Percentiles rank a stretch among this genome's conserved stretches.
Conservation (phyloP, 768 basidiomycete genomes). For the Saitozyma sp. region DNA sequence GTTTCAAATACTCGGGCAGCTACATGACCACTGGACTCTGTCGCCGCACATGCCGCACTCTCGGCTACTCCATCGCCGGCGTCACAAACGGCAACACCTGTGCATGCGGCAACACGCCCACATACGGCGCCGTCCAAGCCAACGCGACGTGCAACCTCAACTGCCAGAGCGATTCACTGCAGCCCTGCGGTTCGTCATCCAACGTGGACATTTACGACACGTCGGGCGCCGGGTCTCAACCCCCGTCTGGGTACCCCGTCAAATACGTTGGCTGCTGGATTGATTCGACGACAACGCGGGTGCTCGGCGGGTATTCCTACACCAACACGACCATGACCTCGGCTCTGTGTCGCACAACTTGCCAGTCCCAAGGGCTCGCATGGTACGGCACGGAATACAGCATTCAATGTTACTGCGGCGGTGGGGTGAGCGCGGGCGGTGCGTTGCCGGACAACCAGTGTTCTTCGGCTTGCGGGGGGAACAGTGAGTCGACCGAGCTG, state of each 20-base stretch:
- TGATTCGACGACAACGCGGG: conserved; percentile 3
- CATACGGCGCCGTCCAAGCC: too few species aligned
- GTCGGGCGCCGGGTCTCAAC: conserved; percentile 10
- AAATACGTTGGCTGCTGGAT: conserved; percentile 26
- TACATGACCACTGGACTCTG: conserved; percentile 37
- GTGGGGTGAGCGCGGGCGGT: conserved; percentile 4
- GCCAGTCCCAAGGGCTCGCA: conserved; percentile 21
- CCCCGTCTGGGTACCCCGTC: conserved; percentile 9
- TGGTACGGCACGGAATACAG: conserved; percentile 26
- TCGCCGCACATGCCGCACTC: conserved; percentile 37
- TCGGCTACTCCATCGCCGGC: conserved; percentile 28
- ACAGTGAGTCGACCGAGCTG: conserved; percentile 2
- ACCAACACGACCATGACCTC: conserved; percentile 28
- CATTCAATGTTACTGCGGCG: conserved; percentile 37
- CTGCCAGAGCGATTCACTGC: too few species aligned
- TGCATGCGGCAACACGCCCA: conserved; percentile 29
- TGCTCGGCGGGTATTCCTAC: conserved; percentile 17
- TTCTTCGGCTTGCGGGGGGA: conserved; percentile 19
- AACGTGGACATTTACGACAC: conserved; percentile 9
- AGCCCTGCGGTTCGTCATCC: too few species aligned
- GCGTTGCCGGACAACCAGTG: conserved; percentile 27
- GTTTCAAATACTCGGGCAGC: conserved; percentile 15
- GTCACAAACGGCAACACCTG: conserved; percentile 35
- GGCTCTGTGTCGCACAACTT: conserved; percentile 22
- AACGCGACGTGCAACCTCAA: too few species aligned